Evolutionary conservation across 116 monocot species (phyloP), one percentile per base, ranked within the genome.

Genomic region (Phalaenopsis hybrid): DNA sequence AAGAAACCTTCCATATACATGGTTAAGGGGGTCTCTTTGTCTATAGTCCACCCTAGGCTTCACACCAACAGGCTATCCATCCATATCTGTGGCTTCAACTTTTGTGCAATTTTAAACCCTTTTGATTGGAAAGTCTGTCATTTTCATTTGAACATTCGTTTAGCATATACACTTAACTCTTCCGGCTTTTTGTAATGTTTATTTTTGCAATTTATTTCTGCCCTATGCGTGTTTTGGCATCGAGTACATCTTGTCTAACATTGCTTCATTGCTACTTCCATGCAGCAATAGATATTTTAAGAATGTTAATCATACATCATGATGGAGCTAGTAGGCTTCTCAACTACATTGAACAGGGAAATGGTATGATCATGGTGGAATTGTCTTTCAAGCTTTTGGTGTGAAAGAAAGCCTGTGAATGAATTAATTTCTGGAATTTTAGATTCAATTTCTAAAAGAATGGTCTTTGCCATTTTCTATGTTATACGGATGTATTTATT

Each of bases 291-390:
- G 99, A 99, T 84, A 79, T 91, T 45, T 74, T 95, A 69, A 91
- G 95, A 81, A 89, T 99, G 87, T 51, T 91, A 49, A 80, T 94
- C n/a, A 81, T 99, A 79, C 99, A 99, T 91, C 95, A 95, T 43
- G 94, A 95, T 85, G 99, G 95, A 79, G 89, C 92, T 44, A 88
- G 49, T 84, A 88, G 84, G 65, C 95, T 99, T 83, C 78, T 69
- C 44, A 94, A 94, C 84, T 51, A 86, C 51, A 82, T 88, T 34
- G 83, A 92, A 33, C 81, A 80, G 44, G 91, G 84, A 80, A 90
- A 94, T 84, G 99, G 99, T 95, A 87, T 31, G 23, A 44, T 21
- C 75, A 18, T 73, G 15, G 5, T 81, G 23, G 18, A 41, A 57
- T 28, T 57, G 8, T 28, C 44, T 79, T 23, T 46, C 68, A 48